phyloP scores from a whole-genome alignment of 257 asterid genomes.

The Nicotiana tabacum region DNA sequence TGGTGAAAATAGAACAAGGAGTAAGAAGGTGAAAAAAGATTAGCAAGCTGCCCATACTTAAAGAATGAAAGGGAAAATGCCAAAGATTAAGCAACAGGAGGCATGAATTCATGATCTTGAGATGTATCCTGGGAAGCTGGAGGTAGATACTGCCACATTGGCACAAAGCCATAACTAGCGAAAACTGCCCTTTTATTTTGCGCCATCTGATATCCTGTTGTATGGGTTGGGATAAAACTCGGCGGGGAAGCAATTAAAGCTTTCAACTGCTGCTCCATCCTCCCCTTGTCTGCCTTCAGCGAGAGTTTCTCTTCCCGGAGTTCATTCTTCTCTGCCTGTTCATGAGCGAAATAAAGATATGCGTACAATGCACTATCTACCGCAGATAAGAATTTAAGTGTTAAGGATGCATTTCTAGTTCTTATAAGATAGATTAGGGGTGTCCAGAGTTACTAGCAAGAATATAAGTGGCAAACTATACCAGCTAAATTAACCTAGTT shows the following conservation, averaged over 20 bases:
- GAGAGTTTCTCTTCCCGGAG: slow-evolving; percentile 75
- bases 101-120: slow-evolving; percentile 68
- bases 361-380: background rate
- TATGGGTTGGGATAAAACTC: slow-evolving; percentile 61
- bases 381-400: background rate
- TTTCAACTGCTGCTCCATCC: slow-evolving; percentile 70
- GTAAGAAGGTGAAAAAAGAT: background rate
- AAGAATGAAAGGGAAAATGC: background rate
- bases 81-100: slow-evolving; percentile 66
- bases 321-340: slow-evolving; percentile 74
- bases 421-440: too few relatives aligned
- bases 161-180: slow-evolving; percentile 66
- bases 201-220: slow-evolving; percentile 48
- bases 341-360: background rate
- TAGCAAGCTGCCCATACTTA: background rate
- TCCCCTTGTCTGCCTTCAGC: slow-evolving; percentile 66
- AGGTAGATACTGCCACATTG: slow-evolving; percentile 83
- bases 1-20: background rate
- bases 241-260: slow-evolving; percentile 31
- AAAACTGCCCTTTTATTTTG: slow-evolving; percentile 61
- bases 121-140: slow-evolving; percentile 64
- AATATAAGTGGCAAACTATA: background rate
- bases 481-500: background rate
- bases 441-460: too few relatives aligned
- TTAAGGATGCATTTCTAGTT: background rate